Base-by-base conservation (phyloP, 164 flowering plant genomes). In the Dillenia suffruticosa region DNA sequence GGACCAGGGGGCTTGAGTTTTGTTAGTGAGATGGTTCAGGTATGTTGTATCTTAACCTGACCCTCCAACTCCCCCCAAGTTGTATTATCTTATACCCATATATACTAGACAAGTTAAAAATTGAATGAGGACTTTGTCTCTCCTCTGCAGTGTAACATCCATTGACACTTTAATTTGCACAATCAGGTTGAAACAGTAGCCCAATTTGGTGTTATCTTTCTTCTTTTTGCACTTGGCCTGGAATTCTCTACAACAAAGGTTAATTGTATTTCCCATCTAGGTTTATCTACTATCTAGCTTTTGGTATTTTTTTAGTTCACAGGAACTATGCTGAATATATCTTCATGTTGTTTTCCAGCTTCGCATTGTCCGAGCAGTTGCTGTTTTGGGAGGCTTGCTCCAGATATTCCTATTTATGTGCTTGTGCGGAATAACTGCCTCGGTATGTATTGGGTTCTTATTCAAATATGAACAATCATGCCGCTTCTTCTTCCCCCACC, bases 111-210 rank as follows among this genome's bases (percentile, higher is more conserved):
- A 32, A 32, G 40, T 32, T 32, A 32, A 32, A 32, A 32, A 32
- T 32, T 5, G 40, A 32, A 32, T 5, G 40, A 32, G 5, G 40
- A 5, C 40, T 32, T 32, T 32, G 7, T 32, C 40, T 32, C 40
- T 32, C 4, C 40, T 26, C 26, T 50, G 10, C 10, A 9, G 17
- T 51, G 9, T 51, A 16, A 26, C 17, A 13, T 50, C 15, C 48
- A 57, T 54, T 59, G 62, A 63, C 55, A 50, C 46, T 58, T 44
- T 67, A 12, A 47, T 56, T 62, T 51, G 47, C 70, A 45, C 43
- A 12, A 71, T 49, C 76, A 94, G 99, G 99, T 94, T 69, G 99
- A 91, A 80, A 94, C 99, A 13, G 99, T 94, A 65, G 99, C 99
- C 64, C 99, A 94, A 61, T 94, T 94, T 81, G 99, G 99, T 62